Evolutionary conservation across 768 basidiomycete species (phyloP).

Genomic region (Polyporus arcularius): DNA sequence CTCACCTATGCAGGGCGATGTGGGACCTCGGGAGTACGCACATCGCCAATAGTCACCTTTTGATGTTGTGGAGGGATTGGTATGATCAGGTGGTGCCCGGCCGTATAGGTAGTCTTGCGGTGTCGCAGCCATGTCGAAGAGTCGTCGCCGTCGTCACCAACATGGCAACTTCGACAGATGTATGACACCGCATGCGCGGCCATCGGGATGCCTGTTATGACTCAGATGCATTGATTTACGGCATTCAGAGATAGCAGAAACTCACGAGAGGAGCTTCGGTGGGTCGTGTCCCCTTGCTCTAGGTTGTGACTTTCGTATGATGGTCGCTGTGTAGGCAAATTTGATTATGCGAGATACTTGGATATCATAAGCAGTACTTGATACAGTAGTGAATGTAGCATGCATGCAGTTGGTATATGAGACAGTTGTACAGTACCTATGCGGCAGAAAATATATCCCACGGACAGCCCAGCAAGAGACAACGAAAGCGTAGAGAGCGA

Average conservation of each 20-base stretch:
- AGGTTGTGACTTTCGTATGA: not conserved
- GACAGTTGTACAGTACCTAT: constrained; percentile 20
- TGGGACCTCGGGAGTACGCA: too few relatives aligned
- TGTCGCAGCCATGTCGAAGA: too few relatives aligned
- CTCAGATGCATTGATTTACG: not conserved
- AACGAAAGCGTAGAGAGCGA: not conserved
- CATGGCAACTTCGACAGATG: not conserved
- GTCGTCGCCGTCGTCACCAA: too few relatives aligned
- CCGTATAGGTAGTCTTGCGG: not conserved
- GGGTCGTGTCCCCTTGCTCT: constrained; percentile 18
- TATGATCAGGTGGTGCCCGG: too few relatives aligned
- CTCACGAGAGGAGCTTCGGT: constrained; percentile 25
- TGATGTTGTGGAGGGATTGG: too few relatives aligned
- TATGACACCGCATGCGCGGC: constrained; percentile 60
- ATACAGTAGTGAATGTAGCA: constrained; percentile 15
- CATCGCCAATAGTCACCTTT: too few relatives aligned
- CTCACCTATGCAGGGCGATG: not conserved
- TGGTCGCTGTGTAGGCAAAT: not conserved
- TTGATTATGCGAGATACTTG: not conserved
- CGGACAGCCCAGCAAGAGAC: not conserved
- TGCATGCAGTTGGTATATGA: constrained; percentile 7
- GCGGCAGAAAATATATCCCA: constrained; percentile 4
- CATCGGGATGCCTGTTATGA: constrained; percentile 28
- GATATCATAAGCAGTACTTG: constrained; percentile 9
- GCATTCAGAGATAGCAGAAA: not conserved